A percentile compares a stretch with the other conserved stretches of the same genome.
phyloP scores from a whole-genome alignment of 352 stramenopile genomes.

The Phytopythium mirpurense region DNA sequence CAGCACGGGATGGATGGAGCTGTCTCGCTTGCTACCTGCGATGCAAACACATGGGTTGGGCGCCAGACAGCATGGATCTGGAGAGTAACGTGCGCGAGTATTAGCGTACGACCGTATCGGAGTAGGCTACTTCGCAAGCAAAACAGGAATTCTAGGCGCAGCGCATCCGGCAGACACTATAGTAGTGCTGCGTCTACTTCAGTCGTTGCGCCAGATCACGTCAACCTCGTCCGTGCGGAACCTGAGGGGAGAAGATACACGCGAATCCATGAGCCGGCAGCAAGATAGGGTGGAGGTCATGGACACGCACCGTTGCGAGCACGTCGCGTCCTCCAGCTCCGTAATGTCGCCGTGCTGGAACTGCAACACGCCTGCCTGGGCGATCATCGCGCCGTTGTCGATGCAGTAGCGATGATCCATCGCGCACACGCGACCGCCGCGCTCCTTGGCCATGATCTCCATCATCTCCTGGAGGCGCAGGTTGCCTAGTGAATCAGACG shows the following conservation, averaged over 20 bases:
- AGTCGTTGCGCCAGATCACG: slow-evolving; percentile 94
- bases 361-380: slow-evolving; percentile 97
- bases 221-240: slow-evolving; percentile 98
- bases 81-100: no score
- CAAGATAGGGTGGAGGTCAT: not conserved
- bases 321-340: slow-evolving; percentile 89
- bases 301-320: slow-evolving; percentile 87
- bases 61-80: no score
- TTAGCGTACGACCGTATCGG: no score
- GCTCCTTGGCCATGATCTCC: slow-evolving; percentile 94
- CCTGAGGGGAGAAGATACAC: slow-evolving; percentile 15
- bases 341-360: slow-evolving; percentile 94
- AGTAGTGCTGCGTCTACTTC: slow-evolving; percentile 5
- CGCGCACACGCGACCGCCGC: slow-evolving; percentile 92
- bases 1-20: no score
- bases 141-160: no score
- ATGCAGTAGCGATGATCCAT: slow-evolving; percentile 99
- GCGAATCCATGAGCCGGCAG: not conserved
- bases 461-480: slow-evolving; percentile 96
- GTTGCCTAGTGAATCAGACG: slow-evolving; percentile 36
- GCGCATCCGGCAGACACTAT: not conserved
- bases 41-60: no score
- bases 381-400: slow-evolving; percentile 99
- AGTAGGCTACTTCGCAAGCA: no score
- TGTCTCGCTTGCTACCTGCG: no score